Evolutionary conservation across 257 asterid genomes (phyloP).

Genomic region (Fraxinus quadrangulata): DNA sequence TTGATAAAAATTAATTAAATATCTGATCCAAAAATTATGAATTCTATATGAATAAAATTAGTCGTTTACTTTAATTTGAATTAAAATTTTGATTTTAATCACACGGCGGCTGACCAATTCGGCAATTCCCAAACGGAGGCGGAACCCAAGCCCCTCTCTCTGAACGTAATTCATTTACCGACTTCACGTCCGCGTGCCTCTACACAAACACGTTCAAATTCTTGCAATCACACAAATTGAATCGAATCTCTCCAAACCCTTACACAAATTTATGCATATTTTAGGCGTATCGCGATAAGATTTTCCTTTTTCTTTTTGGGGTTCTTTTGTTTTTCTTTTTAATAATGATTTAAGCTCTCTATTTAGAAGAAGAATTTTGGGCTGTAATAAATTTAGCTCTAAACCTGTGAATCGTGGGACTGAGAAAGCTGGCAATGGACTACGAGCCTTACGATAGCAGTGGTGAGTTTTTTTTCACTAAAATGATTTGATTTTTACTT

Average conservation of each 20-base stretch:
- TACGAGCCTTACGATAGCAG: constrained; percentile 46
- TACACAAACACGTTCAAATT: neutral
- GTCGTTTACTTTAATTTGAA: too few species aligned
- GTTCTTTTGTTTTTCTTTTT: neutral
- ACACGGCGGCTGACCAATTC: too few species aligned
- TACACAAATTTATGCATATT: constrained; percentile 23
- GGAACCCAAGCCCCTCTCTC: too few species aligned
- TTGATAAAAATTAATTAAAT: too few species aligned
- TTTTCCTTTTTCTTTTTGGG: neutral
- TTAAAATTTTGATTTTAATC: too few species aligned
- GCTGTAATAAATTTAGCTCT: constrained; percentile 15
- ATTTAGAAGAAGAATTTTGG: constrained; percentile 6
- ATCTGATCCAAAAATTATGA: too few species aligned
- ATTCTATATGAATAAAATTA: too few species aligned
- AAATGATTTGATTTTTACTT: neutral
- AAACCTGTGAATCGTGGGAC: constrained; percentile 27
- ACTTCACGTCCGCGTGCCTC: too few species aligned
- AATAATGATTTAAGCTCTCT: neutral
- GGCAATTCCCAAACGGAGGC: too few species aligned
- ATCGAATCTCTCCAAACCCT: constrained; percentile 11
- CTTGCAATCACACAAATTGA: constrained; percentile 31
- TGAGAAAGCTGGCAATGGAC: constrained; percentile 70
- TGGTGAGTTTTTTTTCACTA: neutral
- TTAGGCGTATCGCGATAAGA: constrained; percentile 17
- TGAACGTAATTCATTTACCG: too few species aligned